These are phyloP conservation scores for Chrysoporthe cubensis DNA, from an alignment of 2,329 filamentous ascomycete genomes.

Conservation along the genomic window DNA sequence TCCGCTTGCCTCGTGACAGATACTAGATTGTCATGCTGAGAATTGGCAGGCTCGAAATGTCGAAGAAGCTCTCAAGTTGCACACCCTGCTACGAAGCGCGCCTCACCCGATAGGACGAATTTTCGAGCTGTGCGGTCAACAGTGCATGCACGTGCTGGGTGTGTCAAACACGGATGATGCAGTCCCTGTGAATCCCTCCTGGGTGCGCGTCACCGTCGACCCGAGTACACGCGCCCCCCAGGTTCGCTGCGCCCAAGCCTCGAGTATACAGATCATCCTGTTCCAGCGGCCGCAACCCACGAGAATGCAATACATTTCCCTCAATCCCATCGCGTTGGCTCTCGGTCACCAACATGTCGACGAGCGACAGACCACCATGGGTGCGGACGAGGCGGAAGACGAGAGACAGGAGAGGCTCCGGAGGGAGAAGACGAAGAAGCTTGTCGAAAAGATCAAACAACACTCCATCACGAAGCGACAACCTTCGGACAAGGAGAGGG, in stretches of 20 bases:
- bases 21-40: slow-evolving; percentile 35
- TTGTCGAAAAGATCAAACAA: slow-evolving; percentile 85
- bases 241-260: slow-evolving; percentile 72
- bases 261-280: slow-evolving; percentile 83
- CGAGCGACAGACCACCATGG: slow-evolving; percentile 40
- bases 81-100: slow-evolving; percentile 81
- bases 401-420: slow-evolving; percentile 63
- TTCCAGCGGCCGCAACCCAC: slow-evolving; percentile 85
- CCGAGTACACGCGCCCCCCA: slow-evolving; percentile 62
- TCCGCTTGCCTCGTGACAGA: slow-evolving; percentile 19
- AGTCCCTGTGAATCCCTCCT: slow-evolving; percentile 66
- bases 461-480: slow-evolving; percentile 82
- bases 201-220: slow-evolving; percentile 65
- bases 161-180: slow-evolving; percentile 69
- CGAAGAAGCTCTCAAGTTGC: slow-evolving; percentile 83
- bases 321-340: slow-evolving; percentile 85
- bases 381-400: slow-evolving; percentile 71
- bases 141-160: slow-evolving; percentile 84
- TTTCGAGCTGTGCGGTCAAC: slow-evolving; percentile 81
- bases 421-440: slow-evolving; percentile 63
- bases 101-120: slow-evolving; percentile 80
- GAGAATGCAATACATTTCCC: slow-evolving; percentile 94
- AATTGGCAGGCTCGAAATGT: slow-evolving; percentile 70
- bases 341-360: slow-evolving; percentile 69
- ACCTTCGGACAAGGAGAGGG: slow-evolving; percentile 80